A percentile compares a stretch with the other conserved stretches of the same genome.
Conservation (phyloP, 805 yeast genomes). For the Candida incommunis region DNA sequence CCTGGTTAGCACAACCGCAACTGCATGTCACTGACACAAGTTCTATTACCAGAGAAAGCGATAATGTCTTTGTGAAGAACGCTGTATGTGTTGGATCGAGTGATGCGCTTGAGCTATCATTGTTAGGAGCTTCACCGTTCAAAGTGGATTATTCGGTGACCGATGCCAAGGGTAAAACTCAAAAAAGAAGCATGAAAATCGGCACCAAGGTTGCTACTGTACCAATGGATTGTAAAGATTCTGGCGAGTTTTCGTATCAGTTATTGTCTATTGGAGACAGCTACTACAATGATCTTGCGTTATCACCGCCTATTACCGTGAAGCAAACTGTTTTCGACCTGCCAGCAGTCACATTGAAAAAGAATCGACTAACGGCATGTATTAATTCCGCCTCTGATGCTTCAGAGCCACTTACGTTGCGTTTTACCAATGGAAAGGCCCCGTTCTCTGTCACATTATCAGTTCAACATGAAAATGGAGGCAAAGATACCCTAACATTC, state of each 20-base stretch:
- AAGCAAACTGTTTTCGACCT: neutral
- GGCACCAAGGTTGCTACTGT: constrained; percentile 38
- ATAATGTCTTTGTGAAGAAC: constrained; percentile 19
- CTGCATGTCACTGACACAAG: constrained; percentile 25
- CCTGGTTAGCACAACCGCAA: constrained; percentile 33
- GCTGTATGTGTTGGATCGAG: constrained; percentile 36
- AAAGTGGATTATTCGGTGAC: constrained; percentile 39
- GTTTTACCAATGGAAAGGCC: constrained; percentile 39
- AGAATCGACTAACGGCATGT: constrained; percentile 29
- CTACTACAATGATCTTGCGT: neutral
- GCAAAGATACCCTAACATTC: constrained; percentile 32
- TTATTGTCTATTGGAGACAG: neutral
- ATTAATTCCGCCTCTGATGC: constrained; percentile 20
- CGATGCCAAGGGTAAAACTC: constrained; percentile 4
- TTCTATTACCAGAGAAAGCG: constrained; percentile 12
- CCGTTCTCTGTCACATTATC: constrained; percentile 50
- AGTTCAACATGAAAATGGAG: constrained; percentile 47
- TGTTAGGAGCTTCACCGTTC: constrained; percentile 40
- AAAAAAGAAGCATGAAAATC: constrained; percentile 27
- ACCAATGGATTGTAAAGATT: constrained; percentile 25
- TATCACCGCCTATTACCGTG: neutral
- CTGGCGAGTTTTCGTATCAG: constrained; percentile 52
- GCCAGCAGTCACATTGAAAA: neutral
- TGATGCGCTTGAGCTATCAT: constrained; percentile 32
- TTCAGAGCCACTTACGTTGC: constrained; percentile 27